A percentile compares a stretch with the other conserved stretches of the same genome.
Conservation (phyloP, 2,329 filamentous ascomycete species). For the Leptographium flavum region DNA sequence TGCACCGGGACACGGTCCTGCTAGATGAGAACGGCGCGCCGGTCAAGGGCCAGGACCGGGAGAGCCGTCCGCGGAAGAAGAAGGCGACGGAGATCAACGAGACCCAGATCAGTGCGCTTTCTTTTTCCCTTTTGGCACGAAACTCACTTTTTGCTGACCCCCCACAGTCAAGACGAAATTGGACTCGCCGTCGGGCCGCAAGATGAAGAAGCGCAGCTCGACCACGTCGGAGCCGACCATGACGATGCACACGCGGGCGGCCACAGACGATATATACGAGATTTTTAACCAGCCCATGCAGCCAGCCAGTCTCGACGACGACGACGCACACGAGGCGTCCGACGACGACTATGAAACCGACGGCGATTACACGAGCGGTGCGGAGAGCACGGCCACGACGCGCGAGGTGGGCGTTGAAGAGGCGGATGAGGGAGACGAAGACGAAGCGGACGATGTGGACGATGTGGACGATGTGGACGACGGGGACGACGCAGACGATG, state of each 20-base stretch:
- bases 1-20: constrained; percentile 28
- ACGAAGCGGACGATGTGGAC: constrained; percentile 30
- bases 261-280: constrained; percentile 93
- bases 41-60: constrained; percentile 11
- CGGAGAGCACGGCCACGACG: constrained; percentile 64
- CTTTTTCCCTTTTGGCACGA: background rate
- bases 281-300: constrained; percentile 81
- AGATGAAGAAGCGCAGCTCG: constrained; percentile 61
- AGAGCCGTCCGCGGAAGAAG: constrained; percentile 44
- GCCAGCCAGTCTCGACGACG: constrained; percentile 20
- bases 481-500: constrained; percentile 27
- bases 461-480: constrained; percentile 30
- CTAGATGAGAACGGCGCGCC: constrained; percentile 47
- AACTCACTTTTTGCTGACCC: background rate
- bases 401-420: constrained; percentile 42
- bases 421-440: constrained; percentile 34
- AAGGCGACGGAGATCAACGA: constrained; percentile 79
- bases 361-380: constrained; percentile 68
- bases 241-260: constrained; percentile 90
- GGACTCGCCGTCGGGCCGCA: constrained; percentile 75
- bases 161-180: constrained; percentile 69
- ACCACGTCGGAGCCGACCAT: constrained; percentile 79
- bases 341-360: constrained; percentile 51
- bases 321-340: constrained; percentile 28
- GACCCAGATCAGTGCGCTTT: constrained; percentile 69